Evolutionary conservation across 2,329 filamentous ascomycete species (phyloP).

Genomic region (Aspergillus glaucus): DNA sequence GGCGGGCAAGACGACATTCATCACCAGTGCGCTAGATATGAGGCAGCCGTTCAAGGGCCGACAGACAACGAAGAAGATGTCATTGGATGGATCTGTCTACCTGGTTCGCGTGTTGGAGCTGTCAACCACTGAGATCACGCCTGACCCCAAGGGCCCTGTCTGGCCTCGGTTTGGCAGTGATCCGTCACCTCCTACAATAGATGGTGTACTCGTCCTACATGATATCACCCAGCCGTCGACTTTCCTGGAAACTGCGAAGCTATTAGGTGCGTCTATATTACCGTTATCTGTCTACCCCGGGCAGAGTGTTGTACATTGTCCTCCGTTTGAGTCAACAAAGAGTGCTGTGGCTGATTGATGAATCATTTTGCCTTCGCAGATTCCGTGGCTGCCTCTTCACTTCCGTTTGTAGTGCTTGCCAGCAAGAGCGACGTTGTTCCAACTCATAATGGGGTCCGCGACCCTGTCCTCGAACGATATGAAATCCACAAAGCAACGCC

Average conservation of each 20-base stretch:
- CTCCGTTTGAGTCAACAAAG: neutral
- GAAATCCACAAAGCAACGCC: conserved; percentile 68
- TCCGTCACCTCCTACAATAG: conserved; percentile 65
- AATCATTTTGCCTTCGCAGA: conserved; percentile 44
- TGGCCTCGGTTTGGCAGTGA: conserved; percentile 56
- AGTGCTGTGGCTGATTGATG: conserved; percentile 1
- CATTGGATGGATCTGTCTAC: conserved; percentile 50
- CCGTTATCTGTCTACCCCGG: too few species aligned
- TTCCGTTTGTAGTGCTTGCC: conserved; percentile 76
- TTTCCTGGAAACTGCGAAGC: conserved; percentile 65
- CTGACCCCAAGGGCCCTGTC: conserved; percentile 42
- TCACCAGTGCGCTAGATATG: conserved; percentile 52
- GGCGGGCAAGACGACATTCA: conserved; percentile 56
- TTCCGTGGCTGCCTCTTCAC: conserved; percentile 62
- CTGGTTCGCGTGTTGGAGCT: conserved; percentile 55
- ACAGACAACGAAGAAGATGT: conserved; percentile 48
- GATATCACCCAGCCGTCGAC: conserved; percentile 75
- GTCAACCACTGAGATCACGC: conserved; percentile 45
- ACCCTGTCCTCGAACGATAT: conserved; percentile 64
- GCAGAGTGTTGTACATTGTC: neutral
- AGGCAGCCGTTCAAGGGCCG: conserved; percentile 36
- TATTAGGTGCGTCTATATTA: conserved; percentile 61
- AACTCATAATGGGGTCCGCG: conserved; percentile 62
- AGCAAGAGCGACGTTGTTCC: conserved; percentile 77
- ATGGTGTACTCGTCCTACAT: conserved; percentile 80